Evolutionary conservation across 192 early-diverging fungal genomes (phyloP), one percentile per base, ranked within the genome.

Genomic region (Umbelopsis sp.): DNA sequence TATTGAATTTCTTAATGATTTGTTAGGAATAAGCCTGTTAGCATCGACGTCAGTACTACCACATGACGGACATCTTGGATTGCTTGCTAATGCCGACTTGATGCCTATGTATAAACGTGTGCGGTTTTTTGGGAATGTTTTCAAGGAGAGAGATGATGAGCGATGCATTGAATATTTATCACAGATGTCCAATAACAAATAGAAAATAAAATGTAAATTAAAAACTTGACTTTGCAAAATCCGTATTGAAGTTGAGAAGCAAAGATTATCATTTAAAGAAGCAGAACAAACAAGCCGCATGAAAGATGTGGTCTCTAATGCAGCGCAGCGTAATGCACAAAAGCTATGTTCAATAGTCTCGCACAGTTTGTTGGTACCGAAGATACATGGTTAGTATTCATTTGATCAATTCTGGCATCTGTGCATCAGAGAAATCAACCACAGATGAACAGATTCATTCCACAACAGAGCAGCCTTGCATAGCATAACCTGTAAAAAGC

Each of bases 11-110:
- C 70, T 49, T 22, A 76, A 29, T 31, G 74, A 71, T 43, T 52
- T 71, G 43, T 76, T 76, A 3, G 69, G 65, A 68, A 76, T 76
- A n/a, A 71, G 51, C 65, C 65, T 69, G 34, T 66, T 65, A 12
- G 43, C 50, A 34, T 45, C 21, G 24, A 75, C 62, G 41, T 71
- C 45, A 17, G 69, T 51, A 24, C 32, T 44, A 34, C 53, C 51
- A 66, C 74, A 76, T 17, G 50, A 66, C 21, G 74, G 74, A 38
- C 74, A 76, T 34, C 38, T 52, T 41, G 59, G 62, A 41, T 45
- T 66, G 31, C 66, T 70, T 54, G 70, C 69, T 29, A 76, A 38
- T 45, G 49, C n/a, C 22, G 36, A 34, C 22, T 65, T 68, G 52
- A 76, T 76, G 47, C 74, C 74, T 76, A 66, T 41, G 38, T 41